Conservation (phyloP, 2,329 filamentous ascomycete genomes). For the Thermoascus crustaceus region DNA sequence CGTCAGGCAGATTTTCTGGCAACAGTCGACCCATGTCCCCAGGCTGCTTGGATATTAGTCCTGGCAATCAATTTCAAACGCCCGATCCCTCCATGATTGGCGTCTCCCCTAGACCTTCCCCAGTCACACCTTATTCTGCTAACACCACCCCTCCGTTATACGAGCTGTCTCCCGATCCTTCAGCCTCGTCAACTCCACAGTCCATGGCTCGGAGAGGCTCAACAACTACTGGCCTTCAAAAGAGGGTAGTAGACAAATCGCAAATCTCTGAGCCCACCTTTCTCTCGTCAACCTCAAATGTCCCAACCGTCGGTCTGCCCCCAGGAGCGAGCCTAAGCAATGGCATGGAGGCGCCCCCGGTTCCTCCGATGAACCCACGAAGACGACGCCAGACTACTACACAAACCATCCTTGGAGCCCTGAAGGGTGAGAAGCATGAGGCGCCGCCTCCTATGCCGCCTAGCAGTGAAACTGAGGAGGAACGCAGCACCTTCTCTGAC, state of each 20-base stretch:
- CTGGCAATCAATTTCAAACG: no score
- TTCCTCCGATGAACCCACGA: conserved; percentile 54
- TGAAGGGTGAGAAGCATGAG: conserved; percentile 30
- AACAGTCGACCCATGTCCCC: conserved; percentile 29
- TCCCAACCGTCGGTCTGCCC: conserved; percentile 51
- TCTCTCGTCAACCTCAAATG: conserved; percentile 46
- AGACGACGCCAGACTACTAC: conserved; percentile 43
- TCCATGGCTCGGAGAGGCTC: conserved; percentile 22
- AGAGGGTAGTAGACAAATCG: conserved; percentile 52
- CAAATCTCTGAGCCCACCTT: conserved; percentile 55
- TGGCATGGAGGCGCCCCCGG: conserved; percentile 44
- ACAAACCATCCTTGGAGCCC: conserved; percentile 32
- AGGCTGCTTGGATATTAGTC: conserved; percentile 26
- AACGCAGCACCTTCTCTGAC: conserved; percentile 39
- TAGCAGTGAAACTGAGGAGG: conserved; percentile 19
- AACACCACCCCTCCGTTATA: conserved; percentile 48
- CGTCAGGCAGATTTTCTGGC: conserved; percentile 32
- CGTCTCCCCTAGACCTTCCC: conserved; percentile 35
- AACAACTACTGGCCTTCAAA: conserved; percentile 34
- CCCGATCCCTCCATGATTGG: conserved; percentile 29
- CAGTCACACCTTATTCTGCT: conserved; percentile 41
- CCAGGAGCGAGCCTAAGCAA: conserved; percentile 48
- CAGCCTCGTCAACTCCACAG: conserved; percentile 23
- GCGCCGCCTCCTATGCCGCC: conserved; percentile 15
- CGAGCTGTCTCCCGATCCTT: conserved; percentile 36